These are phyloP conservation scores for Colletotrichum filicis DNA, from an alignment of 2,329 filamentous ascomycete genomes.

Conservation along the genomic window DNA sequence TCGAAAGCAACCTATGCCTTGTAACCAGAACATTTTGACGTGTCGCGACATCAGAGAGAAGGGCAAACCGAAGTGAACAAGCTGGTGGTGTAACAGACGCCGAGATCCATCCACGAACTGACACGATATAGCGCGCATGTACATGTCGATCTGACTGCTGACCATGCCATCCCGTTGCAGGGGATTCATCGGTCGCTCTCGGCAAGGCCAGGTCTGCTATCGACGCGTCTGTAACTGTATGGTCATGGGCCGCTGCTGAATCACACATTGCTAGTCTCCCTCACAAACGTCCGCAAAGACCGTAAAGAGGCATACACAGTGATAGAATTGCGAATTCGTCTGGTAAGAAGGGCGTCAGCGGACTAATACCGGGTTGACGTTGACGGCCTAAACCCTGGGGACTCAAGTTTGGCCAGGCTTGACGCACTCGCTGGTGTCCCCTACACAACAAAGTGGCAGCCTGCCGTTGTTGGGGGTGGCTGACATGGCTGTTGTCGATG, in stretches of 20 bases:
- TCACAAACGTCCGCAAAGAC: background rate
- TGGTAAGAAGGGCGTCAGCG: background rate
- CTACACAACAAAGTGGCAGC: background rate
- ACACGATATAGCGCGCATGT: constrained; percentile 5
- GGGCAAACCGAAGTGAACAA: background rate
- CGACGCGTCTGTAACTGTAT: background rate
- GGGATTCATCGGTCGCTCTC: background rate
- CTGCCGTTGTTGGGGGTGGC: background rate
- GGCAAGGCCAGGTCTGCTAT: background rate
- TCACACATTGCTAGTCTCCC: background rate
- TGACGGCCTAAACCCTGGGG: background rate
- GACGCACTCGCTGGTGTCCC: background rate
- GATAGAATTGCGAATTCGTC: background rate
- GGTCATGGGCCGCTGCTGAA: background rate
- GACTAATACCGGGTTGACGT: no score
- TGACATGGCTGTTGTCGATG: background rate
- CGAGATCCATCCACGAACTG: background rate
- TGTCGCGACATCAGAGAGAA: background rate
- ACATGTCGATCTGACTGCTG: constrained; percentile 24
- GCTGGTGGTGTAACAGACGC: background rate
- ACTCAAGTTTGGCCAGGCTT: background rate
- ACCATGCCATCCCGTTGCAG: background rate
- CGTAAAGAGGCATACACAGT: background rate
- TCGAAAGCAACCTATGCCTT: background rate
- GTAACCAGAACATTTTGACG: background rate